Base-by-base conservation (phyloP, 2,329 filamentous ascomycete species). In the Calonectria multiphialidica region DNA sequence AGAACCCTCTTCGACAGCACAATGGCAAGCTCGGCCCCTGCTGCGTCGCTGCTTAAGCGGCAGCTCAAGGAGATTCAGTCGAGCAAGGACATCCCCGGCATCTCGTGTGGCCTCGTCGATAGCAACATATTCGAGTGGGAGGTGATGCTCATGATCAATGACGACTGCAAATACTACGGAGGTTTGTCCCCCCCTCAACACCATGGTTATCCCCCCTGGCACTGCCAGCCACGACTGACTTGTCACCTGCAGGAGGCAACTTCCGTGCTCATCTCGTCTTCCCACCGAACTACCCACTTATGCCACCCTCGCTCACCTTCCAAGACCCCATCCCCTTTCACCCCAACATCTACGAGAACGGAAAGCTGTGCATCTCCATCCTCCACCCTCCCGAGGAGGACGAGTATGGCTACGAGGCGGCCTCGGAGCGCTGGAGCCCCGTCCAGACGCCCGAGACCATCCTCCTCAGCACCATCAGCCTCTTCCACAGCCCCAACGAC, bases 91-190 rank as follows among this genome's bases (percentile, higher is more conserved):
- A 93, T 98, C 57, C 95, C 95, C 0, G 97, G 96, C 66, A 98
- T 98, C 81, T 98, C 95, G 74, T 98, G 95, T 80, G 97, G 97
- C 0, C 87, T 99, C 50, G 92, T 96, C 65, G 94, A 94, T 83
- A 93, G 87, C 85, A 98, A 98, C 82, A 92, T 98, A 12, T 98
- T 98, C 77, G 94, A 98, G 87, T 99, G 97, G 97, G 96, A 98
- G 84, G 95, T 98, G 23, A 98, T 98, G 94, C 91, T 99, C 73
- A 98, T 99, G 96, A 96, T 98, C 76, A 95, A 92, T 74, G 96
- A 98, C 79, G 95, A 98, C 81, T 96, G 94, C 85, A 96, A 96
- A 85, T 94, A 94, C 84, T 98, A 98, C 80, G 96, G 96, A 80
- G 96, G 96, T 96, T 86, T 71, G 90, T 85, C 30, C 15, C 28